Conservation (phyloP, 176 grass and related monocot species). For the Tuctoria greenei region DNA sequence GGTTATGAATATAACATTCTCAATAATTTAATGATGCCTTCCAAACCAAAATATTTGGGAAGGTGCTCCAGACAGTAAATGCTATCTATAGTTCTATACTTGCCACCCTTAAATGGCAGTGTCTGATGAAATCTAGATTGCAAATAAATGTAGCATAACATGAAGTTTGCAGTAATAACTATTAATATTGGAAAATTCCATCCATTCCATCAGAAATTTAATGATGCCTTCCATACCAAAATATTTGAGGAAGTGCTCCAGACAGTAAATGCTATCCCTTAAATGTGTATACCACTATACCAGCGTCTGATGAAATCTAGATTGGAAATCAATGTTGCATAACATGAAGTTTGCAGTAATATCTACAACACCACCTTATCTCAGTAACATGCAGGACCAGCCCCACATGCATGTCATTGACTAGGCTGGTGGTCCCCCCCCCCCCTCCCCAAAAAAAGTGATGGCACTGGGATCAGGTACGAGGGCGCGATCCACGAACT, state of each 20-base stretch:
- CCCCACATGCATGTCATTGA: no score
- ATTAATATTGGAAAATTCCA: background rate
- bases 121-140: conserved; percentile 10
- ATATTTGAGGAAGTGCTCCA: background rate
- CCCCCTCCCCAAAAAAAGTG: no score
- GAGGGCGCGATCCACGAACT: no score
- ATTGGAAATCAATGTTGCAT: conserved; percentile 17
- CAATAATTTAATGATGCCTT: background rate
- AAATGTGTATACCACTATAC: conserved; percentile 25
- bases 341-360: background rate
- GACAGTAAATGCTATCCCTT: conserved; percentile 12
- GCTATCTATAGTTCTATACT: background rate
- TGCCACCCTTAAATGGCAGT: conserved; percentile 9
- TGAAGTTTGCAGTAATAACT: background rate
- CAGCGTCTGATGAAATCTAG: conserved; percentile 9
- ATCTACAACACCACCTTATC: background rate
- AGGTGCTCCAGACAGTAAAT: conserved; percentile 6
- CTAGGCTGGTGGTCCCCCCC: no score
- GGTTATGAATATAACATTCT: background rate
- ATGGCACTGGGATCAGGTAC: no score
- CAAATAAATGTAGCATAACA: conserved; percentile 24
- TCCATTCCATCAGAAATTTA: background rate
- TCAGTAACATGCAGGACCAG: no score
- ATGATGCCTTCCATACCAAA: background rate
- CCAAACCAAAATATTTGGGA: background rate